Conservation (phyloP, 2,329 filamentous ascomycete species). For the Pseudogymnoascus sp. region DNA sequence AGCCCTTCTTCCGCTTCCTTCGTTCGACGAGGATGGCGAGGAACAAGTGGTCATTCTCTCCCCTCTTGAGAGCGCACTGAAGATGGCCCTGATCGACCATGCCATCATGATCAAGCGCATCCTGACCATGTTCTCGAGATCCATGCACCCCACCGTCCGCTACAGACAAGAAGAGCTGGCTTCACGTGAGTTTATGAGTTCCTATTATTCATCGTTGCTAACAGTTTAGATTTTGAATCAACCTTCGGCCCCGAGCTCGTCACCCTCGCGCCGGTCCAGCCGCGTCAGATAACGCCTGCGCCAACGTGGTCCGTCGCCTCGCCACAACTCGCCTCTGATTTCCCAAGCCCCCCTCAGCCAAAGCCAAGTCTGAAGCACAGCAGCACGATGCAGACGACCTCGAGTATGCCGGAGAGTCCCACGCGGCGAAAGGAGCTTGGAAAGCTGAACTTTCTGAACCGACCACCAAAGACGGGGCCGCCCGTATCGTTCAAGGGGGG, state of each 20-base stretch:
- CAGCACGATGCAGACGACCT: slow-evolving; percentile 18
- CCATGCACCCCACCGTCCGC: slow-evolving; percentile 51
- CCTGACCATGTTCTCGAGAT: slow-evolving; percentile 58
- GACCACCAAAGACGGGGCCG: not conserved
- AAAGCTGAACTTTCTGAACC: not conserved
- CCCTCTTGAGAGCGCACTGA: slow-evolving; percentile 69
- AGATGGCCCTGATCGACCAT: slow-evolving; percentile 82
- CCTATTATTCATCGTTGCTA: slow-evolving; percentile 14
- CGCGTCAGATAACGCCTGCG: slow-evolving; percentile 34
- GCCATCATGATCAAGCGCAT: slow-evolving; percentile 82
- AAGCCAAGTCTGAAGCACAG: slow-evolving; percentile 23
- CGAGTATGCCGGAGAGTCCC: not conserved
- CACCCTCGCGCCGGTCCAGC: slow-evolving; percentile 49
- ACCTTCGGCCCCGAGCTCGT: slow-evolving; percentile 62
- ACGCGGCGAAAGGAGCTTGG: not conserved
- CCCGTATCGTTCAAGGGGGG: not conserved
- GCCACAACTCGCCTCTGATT: slow-evolving; percentile 12
- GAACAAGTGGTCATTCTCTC: slow-evolving; percentile 44
- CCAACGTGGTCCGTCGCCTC: slow-evolving; percentile 29
- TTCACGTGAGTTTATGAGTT: slow-evolving; percentile 47
- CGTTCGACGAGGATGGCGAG: slow-evolving; percentile 35
- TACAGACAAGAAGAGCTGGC: slow-evolving; percentile 54
- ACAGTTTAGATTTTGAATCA: slow-evolving; percentile 48
- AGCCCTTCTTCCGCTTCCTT: slow-evolving; percentile 55
- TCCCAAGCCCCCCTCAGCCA: slow-evolving; percentile 14